Evolutionary conservation across 768 basidiomycete genomes (phyloP), one percentile per base, ranked within the genome.

Genomic region (Nidularia sp.): DNA sequence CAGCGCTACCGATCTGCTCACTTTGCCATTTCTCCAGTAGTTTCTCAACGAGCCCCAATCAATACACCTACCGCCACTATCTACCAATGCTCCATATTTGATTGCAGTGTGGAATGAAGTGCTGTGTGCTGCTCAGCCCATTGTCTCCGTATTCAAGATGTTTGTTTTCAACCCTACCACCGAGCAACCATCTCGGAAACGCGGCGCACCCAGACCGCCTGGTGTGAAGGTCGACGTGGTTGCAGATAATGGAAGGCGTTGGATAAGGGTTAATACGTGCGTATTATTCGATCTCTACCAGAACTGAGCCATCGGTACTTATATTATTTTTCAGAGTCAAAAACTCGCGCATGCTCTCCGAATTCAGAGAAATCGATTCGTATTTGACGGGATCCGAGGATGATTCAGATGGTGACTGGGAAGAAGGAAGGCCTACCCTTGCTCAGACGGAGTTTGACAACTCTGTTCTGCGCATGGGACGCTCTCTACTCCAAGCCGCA

Each of bases 231-330:
- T 95, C 0, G 93, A 95, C 60, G 75, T 94, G 10, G 83, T 93
- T 10, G 85, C 85, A 1, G 82, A 88, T 18, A 79, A 83, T 42
- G 92, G 93, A 1, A 70, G 77, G 22, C 70, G 73, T 2, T 96
- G 93, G 93, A 84, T 91, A 39, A 79, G 91, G 58, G 80, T 94
- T 34, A 94, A 93, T 68, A 93, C 92, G 92, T 92, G 62, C 63
- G 86, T 81, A 32, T 10, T 31, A 47, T 34, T 47, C 9, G 49
- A 32, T 9, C 5, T n/a, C n/a, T n/a, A n/a, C n/a, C n/a, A n/a
- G n/a, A n/a, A n/a, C n/a, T n/a, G n/a, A n/a, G n/a, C n/a, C n/a
- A n/a, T n/a, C n/a, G n/a, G n/a, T n/a, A n/a, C n/a, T n/a, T n/a
- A n/a, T n/a, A n/a, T n/a, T n/a, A n/a, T n/a, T 32, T 50, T 29